These are phyloP conservation scores for Cercis canadensis DNA, from an alignment of 306 rosid species.

Conservation along the genomic window DNA sequence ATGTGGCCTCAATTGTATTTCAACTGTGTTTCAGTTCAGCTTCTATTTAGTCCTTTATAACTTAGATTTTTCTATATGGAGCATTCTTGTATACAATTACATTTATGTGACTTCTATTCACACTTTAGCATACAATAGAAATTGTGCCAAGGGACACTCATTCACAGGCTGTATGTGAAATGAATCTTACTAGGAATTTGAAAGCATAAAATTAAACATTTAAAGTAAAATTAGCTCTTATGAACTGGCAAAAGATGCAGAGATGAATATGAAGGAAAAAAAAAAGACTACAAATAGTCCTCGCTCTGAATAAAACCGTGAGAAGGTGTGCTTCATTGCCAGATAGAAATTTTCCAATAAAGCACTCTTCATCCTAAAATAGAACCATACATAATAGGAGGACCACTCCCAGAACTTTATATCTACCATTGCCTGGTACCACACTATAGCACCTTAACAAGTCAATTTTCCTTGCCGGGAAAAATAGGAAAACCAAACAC, in stretches of 20 bases:
- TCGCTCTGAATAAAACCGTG: too few species aligned
- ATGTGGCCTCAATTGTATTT: too few species aligned
- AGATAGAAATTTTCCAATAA: background rate
- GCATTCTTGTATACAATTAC: background rate
- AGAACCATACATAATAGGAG: background rate
- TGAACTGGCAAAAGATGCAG: too few species aligned
- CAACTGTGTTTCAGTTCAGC: background rate
- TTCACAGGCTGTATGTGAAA: background rate
- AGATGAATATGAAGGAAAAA: too few species aligned
- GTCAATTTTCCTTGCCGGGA: too few species aligned
- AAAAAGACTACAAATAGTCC: too few species aligned
- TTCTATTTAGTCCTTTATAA: conserved; percentile 17
- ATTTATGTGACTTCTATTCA: background rate
- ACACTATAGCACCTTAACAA: too few species aligned
- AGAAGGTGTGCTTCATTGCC: background rate
- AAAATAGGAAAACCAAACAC: too few species aligned
- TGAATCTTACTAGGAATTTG: background rate
- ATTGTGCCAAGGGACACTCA: background rate
- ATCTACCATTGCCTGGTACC: too few species aligned
- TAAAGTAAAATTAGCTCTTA: background rate
- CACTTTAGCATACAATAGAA: background rate
- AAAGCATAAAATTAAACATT: background rate
- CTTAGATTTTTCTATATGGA: background rate
- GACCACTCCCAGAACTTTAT: background rate
- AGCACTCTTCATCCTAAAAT: background rate